phyloP scores from a whole-genome alignment of 768 basidiomycete genomes.

The Udeniomyces megalosporus region DNA sequence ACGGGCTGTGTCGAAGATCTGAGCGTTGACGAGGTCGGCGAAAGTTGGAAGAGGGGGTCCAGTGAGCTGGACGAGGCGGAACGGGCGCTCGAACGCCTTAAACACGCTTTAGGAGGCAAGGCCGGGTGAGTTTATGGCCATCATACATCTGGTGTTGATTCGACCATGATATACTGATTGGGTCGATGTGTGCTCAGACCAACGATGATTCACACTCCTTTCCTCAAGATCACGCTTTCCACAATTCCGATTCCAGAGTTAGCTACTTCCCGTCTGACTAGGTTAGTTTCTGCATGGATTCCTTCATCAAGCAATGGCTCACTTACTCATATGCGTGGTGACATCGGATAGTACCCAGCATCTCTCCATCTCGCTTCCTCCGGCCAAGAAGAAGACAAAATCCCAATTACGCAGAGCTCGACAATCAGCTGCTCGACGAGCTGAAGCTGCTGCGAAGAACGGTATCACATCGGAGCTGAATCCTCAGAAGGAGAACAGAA shows the following conservation, averaged over 20 bases:
- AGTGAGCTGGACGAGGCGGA: not conserved
- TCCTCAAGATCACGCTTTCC: slow-evolving; percentile 12
- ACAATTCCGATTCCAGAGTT: not conserved
- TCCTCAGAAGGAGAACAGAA: no score
- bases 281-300: not conserved
- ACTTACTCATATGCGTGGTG: not conserved
- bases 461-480: not conserved
- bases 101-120: slow-evolving; percentile 6
- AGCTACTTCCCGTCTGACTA: not conserved
- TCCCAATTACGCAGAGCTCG: not conserved
- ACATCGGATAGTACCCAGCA: not conserved
- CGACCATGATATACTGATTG: not conserved
- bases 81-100: not conserved
- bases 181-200: not conserved
- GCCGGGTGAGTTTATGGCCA: not conserved
- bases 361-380: not conserved
- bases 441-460: not conserved
- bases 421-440: not conserved
- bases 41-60: not conserved
- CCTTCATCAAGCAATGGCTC: not conserved
- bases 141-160: not conserved
- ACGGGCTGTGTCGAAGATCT: slow-evolving; percentile 1
- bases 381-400: not conserved
- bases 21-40: not conserved
- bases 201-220: slow-evolving; percentile 9